These are phyloP conservation scores for Thelonectria olida DNA, from an alignment of 2,329 filamentous ascomycete genomes.

Conservation along the genomic window DNA sequence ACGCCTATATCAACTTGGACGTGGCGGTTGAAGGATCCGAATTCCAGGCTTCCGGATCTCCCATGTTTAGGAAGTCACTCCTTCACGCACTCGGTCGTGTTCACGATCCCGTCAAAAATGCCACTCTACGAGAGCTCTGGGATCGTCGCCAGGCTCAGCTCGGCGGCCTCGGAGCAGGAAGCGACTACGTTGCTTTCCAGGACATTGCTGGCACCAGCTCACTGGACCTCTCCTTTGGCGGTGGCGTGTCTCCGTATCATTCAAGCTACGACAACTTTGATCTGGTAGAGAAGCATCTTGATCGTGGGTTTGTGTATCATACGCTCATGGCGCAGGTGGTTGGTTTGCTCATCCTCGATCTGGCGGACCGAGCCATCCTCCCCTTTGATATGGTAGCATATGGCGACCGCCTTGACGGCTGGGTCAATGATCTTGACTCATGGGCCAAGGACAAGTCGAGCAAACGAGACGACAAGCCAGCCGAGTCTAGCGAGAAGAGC, in stretches of 20 bases:
- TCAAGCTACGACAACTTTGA: conserved; percentile 92
- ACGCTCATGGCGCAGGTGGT: conserved; percentile 80
- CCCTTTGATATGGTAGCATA: conserved; percentile 85
- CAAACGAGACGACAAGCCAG: conserved; percentile 37
- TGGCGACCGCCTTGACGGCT: conserved; percentile 69
- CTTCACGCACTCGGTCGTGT: conserved; percentile 79
- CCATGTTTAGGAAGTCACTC: conserved; percentile 78
- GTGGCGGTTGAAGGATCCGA: conserved; percentile 78
- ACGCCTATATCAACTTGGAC: conserved; percentile 93
- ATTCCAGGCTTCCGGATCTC: conserved; percentile 83
- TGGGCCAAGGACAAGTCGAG: conserved; percentile 66
- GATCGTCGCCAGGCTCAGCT: conserved; percentile 69
- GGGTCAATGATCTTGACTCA: conserved; percentile 72
- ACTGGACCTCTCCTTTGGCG: conserved; percentile 83
- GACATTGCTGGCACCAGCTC: conserved; percentile 89
- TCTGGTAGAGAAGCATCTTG: conserved; percentile 82
- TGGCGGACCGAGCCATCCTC: conserved; percentile 81
- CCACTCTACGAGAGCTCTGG: conserved; percentile 80
- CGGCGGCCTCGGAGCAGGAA: conserved; percentile 75
- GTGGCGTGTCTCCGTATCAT: conserved; percentile 74
- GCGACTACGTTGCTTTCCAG: conserved; percentile 92
- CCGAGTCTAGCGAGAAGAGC: conserved; percentile 19
- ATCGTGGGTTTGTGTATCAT: conserved; percentile 87
- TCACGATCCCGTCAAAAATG: conserved; percentile 75
- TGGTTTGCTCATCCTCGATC: conserved; percentile 83